Base-by-base conservation (phyloP, 176 grass and related monocot genomes). In the Eremochloa ophiuroides region DNA sequence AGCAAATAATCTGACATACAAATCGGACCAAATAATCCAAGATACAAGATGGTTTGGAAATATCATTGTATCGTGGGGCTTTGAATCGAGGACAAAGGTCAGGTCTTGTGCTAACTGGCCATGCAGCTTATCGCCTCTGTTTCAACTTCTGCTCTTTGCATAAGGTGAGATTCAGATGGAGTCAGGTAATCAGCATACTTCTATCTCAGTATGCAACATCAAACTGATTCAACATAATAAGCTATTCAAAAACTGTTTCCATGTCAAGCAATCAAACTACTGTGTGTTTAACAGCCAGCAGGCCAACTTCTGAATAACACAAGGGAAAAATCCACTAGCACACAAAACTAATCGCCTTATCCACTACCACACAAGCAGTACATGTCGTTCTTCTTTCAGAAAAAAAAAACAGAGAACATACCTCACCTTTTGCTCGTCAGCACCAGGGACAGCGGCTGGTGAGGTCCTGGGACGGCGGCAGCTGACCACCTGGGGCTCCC, bases 21-120 rank as follows among this genome's bases (percentile, higher is more conserved):
- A n/a, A n/a, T n/a, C n/a, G n/a, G n/a, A n/a, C n/a, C n/a, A n/a
- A n/a, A n/a, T n/a, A n/a, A n/a, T n/a, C n/a, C n/a, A n/a, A n/a
- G n/a, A n/a, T n/a, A n/a, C n/a, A n/a, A n/a, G n/a, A n/a, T n/a
- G n/a, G n/a, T n/a, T n/a, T n/a, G n/a, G n/a, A n/a, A n/a, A n/a
- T n/a, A n/a, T n/a, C n/a, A 76, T n/a, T 59, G 86, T 94, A 94
- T 91, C 83, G 3, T 94, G 92, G 34, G 92, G 92, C 73, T 94
- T 91, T 44, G 84, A 44, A 8, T 94, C 82, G 15, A 93, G 85
- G 14, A 93, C 55, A n/a, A 93, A 91, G 62, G 80, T 84, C 20
- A 90, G 59, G 53, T 94, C 91, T 22, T 87, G 85, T 27, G 88
- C 82, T 14, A 88, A 71, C 30, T 83, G 75, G 35, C 83, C 83